Evolutionary conservation across 2,329 filamentous ascomycete genomes (phyloP).

Genomic region (Beauveria brongniartii): DNA sequence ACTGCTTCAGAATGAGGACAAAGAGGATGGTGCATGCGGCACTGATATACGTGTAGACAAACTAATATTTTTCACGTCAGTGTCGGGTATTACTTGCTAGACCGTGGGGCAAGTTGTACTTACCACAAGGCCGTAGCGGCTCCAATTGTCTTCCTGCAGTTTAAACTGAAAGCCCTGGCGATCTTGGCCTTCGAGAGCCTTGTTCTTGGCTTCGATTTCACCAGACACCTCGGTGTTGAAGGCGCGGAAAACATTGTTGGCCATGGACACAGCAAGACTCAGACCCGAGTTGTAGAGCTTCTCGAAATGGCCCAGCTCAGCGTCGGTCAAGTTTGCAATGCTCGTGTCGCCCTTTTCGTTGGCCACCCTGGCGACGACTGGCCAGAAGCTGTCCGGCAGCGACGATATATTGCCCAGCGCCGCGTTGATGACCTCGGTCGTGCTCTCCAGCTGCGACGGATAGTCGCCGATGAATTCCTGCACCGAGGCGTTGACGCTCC

Average conservation of each 20-base stretch:
- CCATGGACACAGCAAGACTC: background rate
- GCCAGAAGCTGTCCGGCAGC: conserved; percentile 23
- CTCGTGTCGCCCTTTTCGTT: conserved; percentile 7
- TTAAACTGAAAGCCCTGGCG: conserved; percentile 16
- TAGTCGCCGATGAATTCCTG: conserved; percentile 20
- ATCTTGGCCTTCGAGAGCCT: conserved; percentile 15
- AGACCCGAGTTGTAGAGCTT: background rate
- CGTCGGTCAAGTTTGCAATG: background rate
- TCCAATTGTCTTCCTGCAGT: conserved; percentile 17
- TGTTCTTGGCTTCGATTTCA: conserved; percentile 17
- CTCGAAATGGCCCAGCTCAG: background rate
- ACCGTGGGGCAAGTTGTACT: conserved; percentile 7
- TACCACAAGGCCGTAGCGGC: conserved; percentile 25
- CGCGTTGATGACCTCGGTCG: conserved; percentile 14
- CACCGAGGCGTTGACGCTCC: conserved; percentile 10
- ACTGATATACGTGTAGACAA: conserved; percentile 26
- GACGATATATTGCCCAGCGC: conserved; percentile 21
- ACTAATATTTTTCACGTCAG: conserved; percentile 17
- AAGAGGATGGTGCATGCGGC: conserved; percentile 24
- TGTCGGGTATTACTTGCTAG: background rate
- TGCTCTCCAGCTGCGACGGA: conserved; percentile 19
- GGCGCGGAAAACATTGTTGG: conserved; percentile 3
- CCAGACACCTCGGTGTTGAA: conserved; percentile 22
- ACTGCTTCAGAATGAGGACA: conserved; percentile 22
- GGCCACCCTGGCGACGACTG: conserved; percentile 7